Evolutionary conservation across 257 asterid species (phyloP).

Genomic region (Solanum corneliomulleri): DNA sequence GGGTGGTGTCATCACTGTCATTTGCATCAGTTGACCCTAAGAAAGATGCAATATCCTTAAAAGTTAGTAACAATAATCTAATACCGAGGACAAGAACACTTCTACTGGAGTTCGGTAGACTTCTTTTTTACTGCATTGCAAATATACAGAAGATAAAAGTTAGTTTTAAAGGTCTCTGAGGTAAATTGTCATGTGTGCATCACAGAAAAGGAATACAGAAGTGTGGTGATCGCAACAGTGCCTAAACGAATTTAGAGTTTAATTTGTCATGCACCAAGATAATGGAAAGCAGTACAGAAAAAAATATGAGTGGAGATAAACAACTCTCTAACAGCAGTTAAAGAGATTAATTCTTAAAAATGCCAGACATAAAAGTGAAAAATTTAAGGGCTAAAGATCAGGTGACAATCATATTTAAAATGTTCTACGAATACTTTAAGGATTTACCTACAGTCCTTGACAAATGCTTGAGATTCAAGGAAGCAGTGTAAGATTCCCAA

Average conservation of each 20-base stretch:
- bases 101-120: neutral
- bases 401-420: neutral
- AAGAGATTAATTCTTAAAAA: neutral
- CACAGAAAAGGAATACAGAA: neutral
- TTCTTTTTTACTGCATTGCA: neutral
- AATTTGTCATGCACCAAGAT: neutral
- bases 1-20: slow-evolving; percentile 91
- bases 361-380: neutral
- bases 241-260: neutral
- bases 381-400: neutral
- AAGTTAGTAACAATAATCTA: neutral
- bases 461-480: neutral
- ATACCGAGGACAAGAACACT: neutral
- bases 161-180: neutral
- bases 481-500: neutral
- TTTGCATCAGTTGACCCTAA: slow-evolving; percentile 57
- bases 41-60: neutral
- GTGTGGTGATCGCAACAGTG: neutral
- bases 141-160: neutral
- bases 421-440: neutral
- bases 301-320: neutral
- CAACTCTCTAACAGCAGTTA: neutral
- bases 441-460: neutral
- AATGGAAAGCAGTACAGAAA: neutral
- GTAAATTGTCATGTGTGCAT: neutral